Evolutionary conservation across 176 grass and related monocot species (phyloP), one percentile per base, ranked within the genome.

Genomic region (Bothriochloa decipiens): DNA sequence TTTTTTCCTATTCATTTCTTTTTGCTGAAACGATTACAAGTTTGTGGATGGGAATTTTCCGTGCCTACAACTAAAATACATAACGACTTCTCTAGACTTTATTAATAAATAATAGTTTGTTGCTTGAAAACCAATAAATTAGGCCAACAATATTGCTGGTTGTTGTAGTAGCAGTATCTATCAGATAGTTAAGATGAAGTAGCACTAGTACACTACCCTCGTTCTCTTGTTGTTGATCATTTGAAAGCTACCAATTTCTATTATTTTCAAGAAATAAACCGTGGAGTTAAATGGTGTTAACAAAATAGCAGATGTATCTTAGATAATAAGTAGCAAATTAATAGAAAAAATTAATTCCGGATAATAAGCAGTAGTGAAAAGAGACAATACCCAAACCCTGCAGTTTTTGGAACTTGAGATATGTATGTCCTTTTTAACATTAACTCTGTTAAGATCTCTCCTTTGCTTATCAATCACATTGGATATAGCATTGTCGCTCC

Each of bases 401-500:
- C 41, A 83, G n/a, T 72, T 52, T 79, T 15, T 40, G 25, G 64
- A 74, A 77, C 71, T 81, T 81, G 55, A 29, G 13, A 60, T 65
- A 74, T 57, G 43, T 62, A 39, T 80, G 32, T 23, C 45, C n/a
- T n/a, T 65, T 87, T 37, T 68, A 63, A 40, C 37, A 49, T 88
- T 86, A 22, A 70, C 50, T 81, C 61, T 82, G 20, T 20, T 76
- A 57, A 70, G 65, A 78, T 70, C 66, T 40, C 33, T 72, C 26
- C 18, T 82, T 71, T 77, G 66, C 15, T 69, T 86, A 63, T 62
- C 60, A 60, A 91, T 81, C 26, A 72, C 77, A 3, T 9, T 3
- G 65, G 82, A 79, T 64, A 93, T 84, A 66, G 22, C 66, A 70
- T 6, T 45, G 71, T 96, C 81, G n/a, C 81, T 62, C 20, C 62